Evolutionary conservation across 768 basidiomycete species (phyloP).

Genomic region (Amyloporia xantha): DNA sequence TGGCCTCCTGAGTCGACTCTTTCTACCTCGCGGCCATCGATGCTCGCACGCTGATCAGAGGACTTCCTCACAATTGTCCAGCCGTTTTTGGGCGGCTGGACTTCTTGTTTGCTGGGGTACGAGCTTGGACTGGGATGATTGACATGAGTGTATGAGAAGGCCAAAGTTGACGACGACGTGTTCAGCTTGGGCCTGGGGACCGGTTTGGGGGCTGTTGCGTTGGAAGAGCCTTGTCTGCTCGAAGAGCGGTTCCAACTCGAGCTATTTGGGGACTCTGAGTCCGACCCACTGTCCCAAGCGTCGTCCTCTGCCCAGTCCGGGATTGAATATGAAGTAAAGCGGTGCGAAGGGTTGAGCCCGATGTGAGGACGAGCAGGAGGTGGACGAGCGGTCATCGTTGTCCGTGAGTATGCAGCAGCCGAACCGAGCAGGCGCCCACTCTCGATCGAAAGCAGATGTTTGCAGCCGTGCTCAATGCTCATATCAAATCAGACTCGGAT

Average conservation of each 20-base stretch:
- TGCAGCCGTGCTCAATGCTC: background rate
- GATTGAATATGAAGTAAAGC: conserved; percentile 36
- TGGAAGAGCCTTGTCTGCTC: conserved; percentile 20
- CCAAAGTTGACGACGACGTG: conserved; percentile 61
- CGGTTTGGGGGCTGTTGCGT: conserved; percentile 43
- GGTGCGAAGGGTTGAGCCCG: conserved; percentile 44
- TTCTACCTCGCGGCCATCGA: conserved; percentile 17
- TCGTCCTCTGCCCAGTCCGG: conserved; percentile 81
- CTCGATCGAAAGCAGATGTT: background rate
- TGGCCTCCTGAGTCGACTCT: conserved; percentile 23
- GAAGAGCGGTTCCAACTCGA: conserved; percentile 17
- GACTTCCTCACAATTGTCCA: conserved; percentile 72
- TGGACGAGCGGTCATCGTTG: conserved; percentile 45
- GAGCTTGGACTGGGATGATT: conserved; percentile 69
- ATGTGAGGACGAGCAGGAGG: conserved; percentile 73
- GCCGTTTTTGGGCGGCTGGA: conserved; percentile 45
- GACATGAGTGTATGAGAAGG: conserved; percentile 79
- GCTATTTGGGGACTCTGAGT: conserved; percentile 61
- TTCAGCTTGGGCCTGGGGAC: conserved; percentile 42
- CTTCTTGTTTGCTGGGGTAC: conserved; percentile 54
- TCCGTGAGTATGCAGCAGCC: background rate
- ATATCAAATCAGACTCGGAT: background rate
- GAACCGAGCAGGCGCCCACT: background rate
- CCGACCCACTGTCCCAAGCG: conserved; percentile 80
- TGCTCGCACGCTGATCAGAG: conserved; percentile 21